Base-by-base conservation (phyloP, 1,284 basidiomycete species). In the Lentinula novae-zelandiae region DNA sequence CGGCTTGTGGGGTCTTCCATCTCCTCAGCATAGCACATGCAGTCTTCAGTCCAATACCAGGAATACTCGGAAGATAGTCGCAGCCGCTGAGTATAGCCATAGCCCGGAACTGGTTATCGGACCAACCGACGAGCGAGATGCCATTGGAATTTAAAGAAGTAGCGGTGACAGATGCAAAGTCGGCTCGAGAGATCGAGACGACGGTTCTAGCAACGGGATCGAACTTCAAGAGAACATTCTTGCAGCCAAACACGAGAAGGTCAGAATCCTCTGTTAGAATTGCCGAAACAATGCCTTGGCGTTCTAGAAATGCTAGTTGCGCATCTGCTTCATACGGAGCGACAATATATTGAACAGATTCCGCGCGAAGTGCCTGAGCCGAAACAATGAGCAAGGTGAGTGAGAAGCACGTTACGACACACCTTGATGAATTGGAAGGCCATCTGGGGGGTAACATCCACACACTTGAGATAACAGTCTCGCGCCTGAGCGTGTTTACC, bases 321-420 rank as follows among this genome's bases (percentile, higher is more conserved):
- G 97, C 95, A 71, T 99, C 97, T 0, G 97, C 97, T 78, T 99
- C 97, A 74, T 99, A 99, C 0, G 97, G 97, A 4, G 97, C 97
- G 5, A 99, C 97, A 31, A 99, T 80, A 71, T 97, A 98, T 27
- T 83, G 73, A 13, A 97, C 83, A 22, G 77, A 76, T 70, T 96
- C 93, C 5, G 89, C 90, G 57, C 83, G 84, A 40, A 98, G 78
- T 3, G 92, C 94, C 93, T 96, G 67, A 17, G 60, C 42, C 31
- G 53, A 58, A 57, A 50, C 51, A 52, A 33, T 51, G 52, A 51
- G 53, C 10, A 52, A 55, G 49, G 48, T 5, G 31, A n/a, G 5
- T 22, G 34, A 53, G 39, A 13, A 42, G 27, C 27, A 49, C 27
- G 20, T 38, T 22, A n/a, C 27, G 36, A 67, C 78, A 56, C 67